Percentiles rank a stretch among this genome's conserved stretches.
Evolutionary conservation across 176 grass and related monocot genomes (phyloP).

Genomic region (Typha latifolia): DNA sequence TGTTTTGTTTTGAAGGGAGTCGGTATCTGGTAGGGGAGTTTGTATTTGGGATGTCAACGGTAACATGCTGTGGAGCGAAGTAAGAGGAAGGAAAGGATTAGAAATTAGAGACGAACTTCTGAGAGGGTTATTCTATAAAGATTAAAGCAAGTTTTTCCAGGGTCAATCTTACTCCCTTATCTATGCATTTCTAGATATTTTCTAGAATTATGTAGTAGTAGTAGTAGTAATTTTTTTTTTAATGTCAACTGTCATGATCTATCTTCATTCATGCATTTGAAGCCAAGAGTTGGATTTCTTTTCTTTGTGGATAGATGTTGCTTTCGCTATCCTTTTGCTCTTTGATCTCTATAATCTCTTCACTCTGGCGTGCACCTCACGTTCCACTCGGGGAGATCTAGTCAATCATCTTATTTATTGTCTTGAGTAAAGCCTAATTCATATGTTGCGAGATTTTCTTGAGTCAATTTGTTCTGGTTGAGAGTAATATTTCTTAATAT

Average conservation of each 20-base stretch:
- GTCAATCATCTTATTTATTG: not conserved
- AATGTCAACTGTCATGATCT: not conserved
- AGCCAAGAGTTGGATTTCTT: not conserved
- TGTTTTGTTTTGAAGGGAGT: no score
- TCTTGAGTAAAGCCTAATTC: no score
- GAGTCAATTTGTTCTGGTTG: no score
- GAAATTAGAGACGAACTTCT: not conserved
- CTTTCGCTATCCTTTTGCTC: not conserved
- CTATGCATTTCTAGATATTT: not conserved
- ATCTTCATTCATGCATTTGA: not conserved
- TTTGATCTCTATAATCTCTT: not conserved
- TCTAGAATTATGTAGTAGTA: no score
- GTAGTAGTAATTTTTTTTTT: not conserved
- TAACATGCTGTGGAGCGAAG: not conserved
- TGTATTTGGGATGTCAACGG: not conserved
- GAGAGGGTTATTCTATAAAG: not conserved
- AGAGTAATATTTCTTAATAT: no score
- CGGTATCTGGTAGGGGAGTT: not conserved
- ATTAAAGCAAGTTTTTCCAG: constrained; percentile 5
- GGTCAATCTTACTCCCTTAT: constrained; percentile 22
- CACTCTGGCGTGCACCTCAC: constrained; percentile 5
- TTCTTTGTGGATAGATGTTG: not conserved
- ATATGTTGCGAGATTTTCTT: no score
- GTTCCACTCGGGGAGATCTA: not conserved
- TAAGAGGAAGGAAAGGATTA: no score